These are phyloP conservation scores for Kitagawia praeruptora DNA, from an alignment of 129 eudicot species.

Conservation along the genomic window DNA sequence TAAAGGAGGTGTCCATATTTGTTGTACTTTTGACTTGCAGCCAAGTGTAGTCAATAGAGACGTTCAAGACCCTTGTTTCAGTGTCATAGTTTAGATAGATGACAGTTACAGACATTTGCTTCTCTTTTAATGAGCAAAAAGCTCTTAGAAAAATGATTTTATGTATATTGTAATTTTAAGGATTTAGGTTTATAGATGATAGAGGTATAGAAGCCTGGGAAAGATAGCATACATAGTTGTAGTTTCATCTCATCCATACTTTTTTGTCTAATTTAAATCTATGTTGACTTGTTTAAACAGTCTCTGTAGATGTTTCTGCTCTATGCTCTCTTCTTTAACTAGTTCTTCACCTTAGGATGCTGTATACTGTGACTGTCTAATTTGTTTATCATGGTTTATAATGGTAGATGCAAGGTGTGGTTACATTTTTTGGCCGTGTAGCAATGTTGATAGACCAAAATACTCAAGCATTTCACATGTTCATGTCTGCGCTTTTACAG, in stretches of 20 bases:
- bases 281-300: not conserved
- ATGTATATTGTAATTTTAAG: not conserved
- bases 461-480: constrained; percentile 88
- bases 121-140: not conserved
- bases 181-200: not conserved
- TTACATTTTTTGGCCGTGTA: constrained; percentile 74
- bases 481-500: constrained; percentile 92
- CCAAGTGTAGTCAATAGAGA: not conserved
- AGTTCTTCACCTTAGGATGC: not conserved
- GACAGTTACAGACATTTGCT: not conserved
- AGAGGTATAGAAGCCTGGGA: not conserved
- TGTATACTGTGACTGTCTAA: not conserved
- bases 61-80: not conserved
- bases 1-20: not conserved
- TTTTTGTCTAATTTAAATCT: not conserved
- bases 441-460: constrained; percentile 85
- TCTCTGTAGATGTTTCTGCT: not conserved
- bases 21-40: not conserved
- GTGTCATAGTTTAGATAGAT: not conserved
- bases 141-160: not conserved
- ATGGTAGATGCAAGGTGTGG: constrained; percentile 77
- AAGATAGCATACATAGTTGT: not conserved
- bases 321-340: not conserved
- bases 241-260: not conserved
- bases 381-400: not conserved